A percentile compares a stretch with the other conserved stretches of the same genome.
These are phyloP conservation scores for Solanum etuberosum DNA, from an alignment of 257 asterid genomes.

Conservation along the genomic window DNA sequence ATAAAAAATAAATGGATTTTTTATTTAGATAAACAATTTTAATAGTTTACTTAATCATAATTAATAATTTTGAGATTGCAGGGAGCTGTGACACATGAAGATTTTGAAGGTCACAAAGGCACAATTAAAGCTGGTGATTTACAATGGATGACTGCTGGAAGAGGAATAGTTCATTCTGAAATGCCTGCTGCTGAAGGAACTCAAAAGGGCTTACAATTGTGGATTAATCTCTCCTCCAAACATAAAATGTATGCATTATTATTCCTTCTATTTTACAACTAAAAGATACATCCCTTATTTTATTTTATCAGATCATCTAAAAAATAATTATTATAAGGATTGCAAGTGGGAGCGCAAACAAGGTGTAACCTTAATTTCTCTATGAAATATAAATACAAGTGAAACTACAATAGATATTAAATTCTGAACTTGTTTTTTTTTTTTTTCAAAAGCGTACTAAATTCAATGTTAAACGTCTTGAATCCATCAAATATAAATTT, in stretches of 20 bases:
- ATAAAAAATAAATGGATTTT: neutral
- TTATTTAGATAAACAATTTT: neutral
- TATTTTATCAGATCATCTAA: neutral
- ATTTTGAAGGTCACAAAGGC: conserved; percentile 80
- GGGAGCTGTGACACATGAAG: conserved; percentile 81
- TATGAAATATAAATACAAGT: neutral
- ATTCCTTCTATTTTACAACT: neutral
- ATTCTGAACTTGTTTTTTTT: neutral
- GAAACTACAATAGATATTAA: too few species aligned
- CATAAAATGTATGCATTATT: conserved; percentile 47
- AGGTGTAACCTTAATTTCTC: neutral
- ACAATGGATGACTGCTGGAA: conserved; percentile 98
- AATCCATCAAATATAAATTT: neutral
- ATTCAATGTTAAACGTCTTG: neutral
- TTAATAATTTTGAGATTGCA: neutral
- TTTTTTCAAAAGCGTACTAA: neutral
- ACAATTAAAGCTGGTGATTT: conserved; percentile 72
- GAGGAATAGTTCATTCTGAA: conserved; percentile 94
- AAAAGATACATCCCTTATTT: neutral
- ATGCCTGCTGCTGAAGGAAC: conserved; percentile 78
- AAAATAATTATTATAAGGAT: neutral
- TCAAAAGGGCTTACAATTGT: conserved; percentile 68
- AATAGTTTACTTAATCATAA: neutral
- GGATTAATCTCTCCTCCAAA: conserved; percentile 79
- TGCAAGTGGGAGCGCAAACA: neutral